Evolutionary conservation across 1,139 yeast species (phyloP).

Genomic region (Kluyveromyces sp.): DNA sequence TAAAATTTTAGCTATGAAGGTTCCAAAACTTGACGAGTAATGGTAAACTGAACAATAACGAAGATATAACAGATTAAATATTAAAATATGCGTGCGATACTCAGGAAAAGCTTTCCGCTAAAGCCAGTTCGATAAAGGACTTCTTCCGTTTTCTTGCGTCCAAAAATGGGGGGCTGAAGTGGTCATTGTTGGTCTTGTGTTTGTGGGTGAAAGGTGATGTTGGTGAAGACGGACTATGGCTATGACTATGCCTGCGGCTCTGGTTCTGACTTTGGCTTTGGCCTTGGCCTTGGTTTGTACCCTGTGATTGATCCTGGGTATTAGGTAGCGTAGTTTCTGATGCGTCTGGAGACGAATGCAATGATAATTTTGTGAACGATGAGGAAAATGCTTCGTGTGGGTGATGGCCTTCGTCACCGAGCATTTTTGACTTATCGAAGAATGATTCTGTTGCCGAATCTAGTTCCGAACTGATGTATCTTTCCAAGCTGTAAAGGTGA

Average conservation of each 20-base stretch:
- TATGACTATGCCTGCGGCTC: neutral
- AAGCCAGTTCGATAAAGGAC: slow-evolving; percentile 22
- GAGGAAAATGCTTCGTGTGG: neutral
- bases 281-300: too few species aligned
- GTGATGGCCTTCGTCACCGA: neutral
- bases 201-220: neutral
- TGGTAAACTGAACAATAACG: neutral
- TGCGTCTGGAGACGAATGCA: neutral
- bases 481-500: slow-evolving; percentile 25
- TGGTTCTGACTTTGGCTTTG: too few species aligned
- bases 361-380: neutral
- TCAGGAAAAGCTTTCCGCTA: slow-evolving; percentile 19
- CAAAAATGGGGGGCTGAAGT: neutral
- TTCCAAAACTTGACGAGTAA: neutral
- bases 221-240: neutral
- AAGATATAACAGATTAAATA: neutral
- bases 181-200: too few species aligned
- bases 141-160: slow-evolving; percentile 12
- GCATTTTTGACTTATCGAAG: slow-evolving; percentile 4
- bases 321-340: neutral
- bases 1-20: neutral
- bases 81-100: neutral
- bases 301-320: neutral
- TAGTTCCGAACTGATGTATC: slow-evolving; percentile 23
- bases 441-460: slow-evolving; percentile 17